Evolutionary conservation across 257 asterid genomes (phyloP).

Genomic region (Solanum ahanhuiri): DNA sequence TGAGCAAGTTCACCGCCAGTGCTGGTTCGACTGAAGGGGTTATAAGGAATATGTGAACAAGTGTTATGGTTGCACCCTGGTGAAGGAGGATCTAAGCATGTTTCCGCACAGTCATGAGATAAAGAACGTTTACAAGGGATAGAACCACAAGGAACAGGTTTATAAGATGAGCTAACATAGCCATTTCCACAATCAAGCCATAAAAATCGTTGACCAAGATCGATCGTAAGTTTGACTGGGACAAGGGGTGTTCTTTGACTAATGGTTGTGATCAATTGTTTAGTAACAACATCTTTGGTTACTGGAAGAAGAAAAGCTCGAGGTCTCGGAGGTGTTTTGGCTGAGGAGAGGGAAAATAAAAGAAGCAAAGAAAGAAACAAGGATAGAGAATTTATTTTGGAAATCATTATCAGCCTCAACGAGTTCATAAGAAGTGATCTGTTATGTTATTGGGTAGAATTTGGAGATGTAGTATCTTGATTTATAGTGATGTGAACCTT

Average conservation of each 20-base stretch:
- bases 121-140: neutral
- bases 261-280: conserved; percentile 5
- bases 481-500: neutral
- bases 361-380: neutral
- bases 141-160: conserved; percentile 9
- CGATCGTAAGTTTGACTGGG: conserved; percentile 11
- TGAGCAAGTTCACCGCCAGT: neutral
- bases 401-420: neutral
- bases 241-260: conserved; percentile 23
- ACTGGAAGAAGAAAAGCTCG: neutral
- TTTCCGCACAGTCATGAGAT: neutral
- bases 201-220: conserved; percentile 23
- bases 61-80: neutral
- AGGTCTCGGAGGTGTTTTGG: conserved; percentile 7
- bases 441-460: neutral
- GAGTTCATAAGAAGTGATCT: neutral
- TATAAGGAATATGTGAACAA: neutral
- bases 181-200: conserved; percentile 25
- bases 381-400: neutral
- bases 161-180: conserved; percentile 10
- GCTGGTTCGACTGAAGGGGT: neutral
- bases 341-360: neutral
- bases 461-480: neutral
- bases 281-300: conserved; percentile 12
- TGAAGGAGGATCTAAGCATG: neutral